These are phyloP conservation scores for Cyberlindnera americana DNA, from an alignment of 805 yeast species.

Conservation along the genomic window DNA sequence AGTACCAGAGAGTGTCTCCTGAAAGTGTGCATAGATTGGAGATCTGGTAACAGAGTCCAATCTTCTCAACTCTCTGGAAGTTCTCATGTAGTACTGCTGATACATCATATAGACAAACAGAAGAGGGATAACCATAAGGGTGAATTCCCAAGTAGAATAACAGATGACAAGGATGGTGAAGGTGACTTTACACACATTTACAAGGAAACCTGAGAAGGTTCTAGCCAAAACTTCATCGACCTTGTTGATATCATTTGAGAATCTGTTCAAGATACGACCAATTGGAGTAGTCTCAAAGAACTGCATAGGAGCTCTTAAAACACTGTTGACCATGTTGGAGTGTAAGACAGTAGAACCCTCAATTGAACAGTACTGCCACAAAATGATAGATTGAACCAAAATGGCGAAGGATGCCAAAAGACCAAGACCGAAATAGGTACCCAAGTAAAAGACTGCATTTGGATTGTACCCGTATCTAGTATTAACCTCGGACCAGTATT, in stretches of 20 bases:
- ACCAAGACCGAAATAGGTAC: slow-evolving; percentile 74
- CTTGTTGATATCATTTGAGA: slow-evolving; percentile 86
- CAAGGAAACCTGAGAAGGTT: slow-evolving; percentile 66
- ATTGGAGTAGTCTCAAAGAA: slow-evolving; percentile 95
- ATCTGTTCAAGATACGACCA: slow-evolving; percentile 87
- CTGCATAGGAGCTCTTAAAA: slow-evolving; percentile 88
- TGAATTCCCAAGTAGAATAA: slow-evolving; percentile 83
- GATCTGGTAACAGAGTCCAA: slow-evolving; percentile 76
- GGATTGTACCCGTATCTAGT: slow-evolving; percentile 69
- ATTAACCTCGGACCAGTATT: slow-evolving; percentile 95
- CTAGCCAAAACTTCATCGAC: slow-evolving; percentile 77
- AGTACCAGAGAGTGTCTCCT: slow-evolving; percentile 74
- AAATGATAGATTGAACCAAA: slow-evolving; percentile 60
- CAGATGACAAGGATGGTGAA: slow-evolving; percentile 80
- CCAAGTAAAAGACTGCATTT: slow-evolving; percentile 63
- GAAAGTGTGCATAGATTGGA: slow-evolving; percentile 81
- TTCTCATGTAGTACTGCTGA: slow-evolving; percentile 70
- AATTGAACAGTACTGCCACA: slow-evolving; percentile 81
- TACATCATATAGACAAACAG: slow-evolving; percentile 61
- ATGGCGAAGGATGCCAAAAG: slow-evolving; percentile 56
- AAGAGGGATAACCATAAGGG: slow-evolving; percentile 69
- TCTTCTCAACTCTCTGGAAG: slow-evolving; percentile 81
- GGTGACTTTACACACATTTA: slow-evolving; percentile 55
- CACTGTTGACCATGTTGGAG: slow-evolving; percentile 65
- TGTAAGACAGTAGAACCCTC: slow-evolving; percentile 77